phyloP scores from a whole-genome alignment of 805 yeast genomes.

The Starmerella davenportii region DNA sequence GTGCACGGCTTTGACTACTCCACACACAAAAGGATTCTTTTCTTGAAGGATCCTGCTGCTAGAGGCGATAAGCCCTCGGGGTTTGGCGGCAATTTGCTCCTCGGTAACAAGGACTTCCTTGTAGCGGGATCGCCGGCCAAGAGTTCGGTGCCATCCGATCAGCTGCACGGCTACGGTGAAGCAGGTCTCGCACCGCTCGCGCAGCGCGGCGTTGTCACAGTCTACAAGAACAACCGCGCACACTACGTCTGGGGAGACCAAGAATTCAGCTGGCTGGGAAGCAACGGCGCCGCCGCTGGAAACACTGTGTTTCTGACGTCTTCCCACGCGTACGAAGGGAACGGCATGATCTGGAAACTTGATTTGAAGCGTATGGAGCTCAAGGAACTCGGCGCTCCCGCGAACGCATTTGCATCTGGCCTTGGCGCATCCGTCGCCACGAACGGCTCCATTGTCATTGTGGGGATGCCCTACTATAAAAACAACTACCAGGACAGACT shows the following conservation, averaged over 20 bases:
- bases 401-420: constrained; percentile 21
- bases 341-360: constrained; percentile 33
- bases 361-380: constrained; percentile 18
- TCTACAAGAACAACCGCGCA: constrained; percentile 20
- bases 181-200: too few relatives aligned
- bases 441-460: constrained; percentile 9
- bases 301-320: constrained; percentile 23
- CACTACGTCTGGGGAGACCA: constrained; percentile 7
- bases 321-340: constrained; percentile 26
- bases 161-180: too few relatives aligned
- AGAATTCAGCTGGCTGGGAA: constrained; percentile 22
- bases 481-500: constrained; percentile 2
- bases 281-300: constrained; percentile 18
- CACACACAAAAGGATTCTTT: constrained; percentile 9
- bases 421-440: constrained; percentile 28
- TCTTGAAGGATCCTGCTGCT: constrained; percentile 2
- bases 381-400: constrained; percentile 17
- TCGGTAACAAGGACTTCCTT: constrained; percentile 18
- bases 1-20: constrained; percentile 25
- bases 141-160: too few relatives aligned
- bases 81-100: constrained; percentile 19
- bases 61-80: constrained; percentile 11
- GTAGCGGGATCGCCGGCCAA: constrained; percentile 20
- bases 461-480: constrained; percentile 20
- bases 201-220: constrained; percentile 29